phyloP scores from a whole-genome alignment of 179 eudicot species.

The Sideroxylon spinosum region DNA sequence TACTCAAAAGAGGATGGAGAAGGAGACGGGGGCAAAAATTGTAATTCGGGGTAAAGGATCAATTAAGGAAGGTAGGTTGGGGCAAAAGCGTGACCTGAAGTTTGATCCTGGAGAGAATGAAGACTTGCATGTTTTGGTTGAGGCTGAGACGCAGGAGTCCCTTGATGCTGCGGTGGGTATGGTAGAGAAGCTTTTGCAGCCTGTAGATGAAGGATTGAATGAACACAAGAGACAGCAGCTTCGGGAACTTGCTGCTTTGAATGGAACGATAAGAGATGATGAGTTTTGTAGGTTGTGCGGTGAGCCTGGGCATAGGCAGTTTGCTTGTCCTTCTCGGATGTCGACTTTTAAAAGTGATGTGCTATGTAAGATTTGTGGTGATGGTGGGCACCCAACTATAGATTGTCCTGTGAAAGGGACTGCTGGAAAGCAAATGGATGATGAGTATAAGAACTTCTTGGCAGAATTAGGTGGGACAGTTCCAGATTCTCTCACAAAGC shows the following conservation, averaged over 20 bases:
- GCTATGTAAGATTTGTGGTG: constrained; percentile 79
- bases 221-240: constrained; percentile 81
- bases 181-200: constrained; percentile 70
- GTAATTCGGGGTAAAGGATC: constrained; percentile 74
- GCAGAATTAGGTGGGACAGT: constrained; percentile 75
- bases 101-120: constrained; percentile 69
- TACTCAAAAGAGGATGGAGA: constrained; percentile 72
- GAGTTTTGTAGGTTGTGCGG: constrained; percentile 74
- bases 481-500: constrained; percentile 55
- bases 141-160: constrained; percentile 59
- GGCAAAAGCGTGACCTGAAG: constrained; percentile 63
- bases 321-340: constrained; percentile 55
- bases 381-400: constrained; percentile 83
- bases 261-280: constrained; percentile 71
- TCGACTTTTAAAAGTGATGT: constrained; percentile 81
- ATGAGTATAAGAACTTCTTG: constrained; percentile 70
- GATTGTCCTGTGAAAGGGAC: constrained; percentile 78
- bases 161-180: constrained; percentile 71
- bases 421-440: constrained; percentile 81
- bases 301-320: constrained; percentile 73
- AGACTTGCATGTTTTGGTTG: constrained; percentile 76
- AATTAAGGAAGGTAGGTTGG: constrained; percentile 64
- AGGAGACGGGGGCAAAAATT: constrained; percentile 68
- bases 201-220: constrained; percentile 69
- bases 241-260: constrained; percentile 63